A percentile compares a stretch with the other conserved stretches of the same genome.
These are phyloP conservation scores for Pseudognaphalium luteoalbum DNA, from an alignment of 129 eudicot species.

Conservation along the genomic window DNA sequence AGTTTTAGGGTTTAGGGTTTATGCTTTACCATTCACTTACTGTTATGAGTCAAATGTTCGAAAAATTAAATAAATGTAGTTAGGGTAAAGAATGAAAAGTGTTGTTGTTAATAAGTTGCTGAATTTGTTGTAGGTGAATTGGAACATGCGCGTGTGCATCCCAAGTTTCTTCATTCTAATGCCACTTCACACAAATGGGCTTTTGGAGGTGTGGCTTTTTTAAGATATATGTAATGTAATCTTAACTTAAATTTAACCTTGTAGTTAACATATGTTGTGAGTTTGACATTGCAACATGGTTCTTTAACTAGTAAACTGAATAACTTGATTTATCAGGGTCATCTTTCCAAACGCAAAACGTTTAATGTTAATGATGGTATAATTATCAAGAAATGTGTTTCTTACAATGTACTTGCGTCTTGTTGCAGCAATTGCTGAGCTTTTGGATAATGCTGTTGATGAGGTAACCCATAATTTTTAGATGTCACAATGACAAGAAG, in stretches of 20 bases:
- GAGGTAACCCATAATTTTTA: constrained; percentile 55
- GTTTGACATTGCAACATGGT: too few species aligned
- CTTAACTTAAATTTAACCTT: too few species aligned
- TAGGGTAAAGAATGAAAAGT: neutral
- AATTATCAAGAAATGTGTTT: constrained; percentile 3
- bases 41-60: too few species aligned
- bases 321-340: too few species aligned
- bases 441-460: constrained; percentile 90
- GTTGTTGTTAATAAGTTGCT: neutral
- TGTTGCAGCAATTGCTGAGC: constrained; percentile 86
- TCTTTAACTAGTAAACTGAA: too few species aligned
- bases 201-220: constrained; percentile 61
- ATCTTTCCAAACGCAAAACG: too few species aligned
- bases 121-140: constrained; percentile 55
- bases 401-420: constrained; percentile 21
- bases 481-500: neutral
- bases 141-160: constrained; percentile 93
- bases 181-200: constrained; percentile 99
- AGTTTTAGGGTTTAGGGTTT: too few species aligned
- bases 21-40: too few species aligned
- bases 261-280: too few species aligned
- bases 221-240: neutral
- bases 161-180: constrained; percentile 91
- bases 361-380: too few species aligned
- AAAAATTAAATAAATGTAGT: too few species aligned